Evolutionary conservation across 345 rosid species (phyloP).

Genomic region (Boechera divaricarpa): DNA sequence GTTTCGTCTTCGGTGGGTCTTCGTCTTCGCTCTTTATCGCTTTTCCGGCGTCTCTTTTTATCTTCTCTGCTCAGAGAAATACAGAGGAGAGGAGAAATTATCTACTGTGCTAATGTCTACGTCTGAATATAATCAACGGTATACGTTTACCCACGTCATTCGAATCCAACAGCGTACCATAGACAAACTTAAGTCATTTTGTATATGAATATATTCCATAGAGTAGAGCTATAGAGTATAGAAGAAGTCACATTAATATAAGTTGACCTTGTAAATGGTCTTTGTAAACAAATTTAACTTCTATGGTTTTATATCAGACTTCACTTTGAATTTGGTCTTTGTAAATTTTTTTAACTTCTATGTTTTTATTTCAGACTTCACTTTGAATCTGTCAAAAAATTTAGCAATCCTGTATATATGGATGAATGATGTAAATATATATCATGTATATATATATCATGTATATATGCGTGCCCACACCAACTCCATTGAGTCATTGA

Average conservation of each 20-base stretch:
- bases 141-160: neutral
- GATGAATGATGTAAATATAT: neutral
- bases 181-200: neutral
- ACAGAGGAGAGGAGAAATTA: neutral
- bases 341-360: neutral
- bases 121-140: conserved; percentile 7
- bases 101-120: conserved; percentile 29
- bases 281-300: neutral
- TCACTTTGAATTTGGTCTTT: neutral
- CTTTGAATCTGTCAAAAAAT: neutral
- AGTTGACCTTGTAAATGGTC: conserved; percentile 5
- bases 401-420: neutral
- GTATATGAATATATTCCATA: neutral
- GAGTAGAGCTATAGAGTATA: neutral
- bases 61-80: neutral
- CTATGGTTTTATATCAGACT: neutral
- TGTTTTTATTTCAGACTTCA: neutral
- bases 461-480: neutral
- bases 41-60: neutral
- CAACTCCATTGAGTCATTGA: neutral
- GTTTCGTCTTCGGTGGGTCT: conserved; percentile 26
- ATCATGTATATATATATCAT: neutral
- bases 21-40: conserved; percentile 4
- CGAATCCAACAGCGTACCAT: conserved; percentile 12
- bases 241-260: neutral